Percentiles rank a stretch among this genome's conserved stretches.
Conservation (phyloP, 2,329 filamentous ascomycete genomes). For the Sphaerulina musiva region DNA sequence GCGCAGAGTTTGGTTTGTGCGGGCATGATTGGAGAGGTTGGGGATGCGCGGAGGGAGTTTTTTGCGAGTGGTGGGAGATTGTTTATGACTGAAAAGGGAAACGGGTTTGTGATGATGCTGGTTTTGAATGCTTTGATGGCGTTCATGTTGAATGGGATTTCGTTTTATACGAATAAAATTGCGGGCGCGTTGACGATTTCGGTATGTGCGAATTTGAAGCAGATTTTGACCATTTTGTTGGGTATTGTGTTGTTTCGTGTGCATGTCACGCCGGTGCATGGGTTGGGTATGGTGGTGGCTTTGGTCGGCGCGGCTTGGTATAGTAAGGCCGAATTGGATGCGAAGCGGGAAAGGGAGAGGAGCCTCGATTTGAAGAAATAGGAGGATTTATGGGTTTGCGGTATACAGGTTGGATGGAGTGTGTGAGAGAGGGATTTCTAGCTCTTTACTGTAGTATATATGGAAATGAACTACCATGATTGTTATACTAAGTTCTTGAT, state of each 20-base stretch:
- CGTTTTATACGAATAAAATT: slow-evolving; percentile 33
- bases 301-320: slow-evolving; percentile 52
- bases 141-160: slow-evolving; percentile 32
- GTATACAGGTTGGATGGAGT: too few relatives aligned
- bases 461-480: too few relatives aligned
- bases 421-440: too few relatives aligned
- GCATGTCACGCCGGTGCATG: slow-evolving; percentile 39
- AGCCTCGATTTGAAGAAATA: neutral
- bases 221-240: slow-evolving; percentile 31
- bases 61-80: too few relatives aligned
- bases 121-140: slow-evolving; percentile 28
- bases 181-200: slow-evolving; percentile 33
- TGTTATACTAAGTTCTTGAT: too few relatives aligned
- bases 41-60: neutral
- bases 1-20: slow-evolving; percentile 21
- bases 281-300: slow-evolving; percentile 48
- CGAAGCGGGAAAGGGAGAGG: slow-evolving; percentile 3
- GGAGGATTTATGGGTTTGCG: too few relatives aligned
- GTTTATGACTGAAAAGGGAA: too few relatives aligned
- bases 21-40: slow-evolving; percentile 36
- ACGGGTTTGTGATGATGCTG: neutral
- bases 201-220: slow-evolving; percentile 33
- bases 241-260: slow-evolving; percentile 33
- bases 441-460: too few relatives aligned
- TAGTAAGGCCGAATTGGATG: slow-evolving; percentile 50